A percentile compares a stretch with the other conserved stretches of the same genome.
Conservation (phyloP, 345 rosid genomes). For the Hibiscus tridactylites region DNA sequence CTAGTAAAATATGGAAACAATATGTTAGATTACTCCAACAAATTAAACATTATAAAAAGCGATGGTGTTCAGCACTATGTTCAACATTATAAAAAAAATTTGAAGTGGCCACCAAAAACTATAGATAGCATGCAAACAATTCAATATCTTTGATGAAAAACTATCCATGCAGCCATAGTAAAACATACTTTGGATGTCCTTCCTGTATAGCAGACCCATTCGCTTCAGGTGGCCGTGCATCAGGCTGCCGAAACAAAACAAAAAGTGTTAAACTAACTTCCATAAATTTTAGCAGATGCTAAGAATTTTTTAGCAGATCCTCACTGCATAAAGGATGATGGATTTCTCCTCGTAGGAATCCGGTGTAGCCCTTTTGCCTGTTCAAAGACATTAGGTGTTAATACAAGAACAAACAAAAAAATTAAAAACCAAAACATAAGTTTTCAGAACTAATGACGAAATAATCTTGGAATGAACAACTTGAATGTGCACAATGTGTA, state of each 20-base stretch:
- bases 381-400: conserved; percentile 17
- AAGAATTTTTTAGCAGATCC: conserved; percentile 8
- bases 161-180: background rate
- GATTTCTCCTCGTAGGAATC: conserved; percentile 73
- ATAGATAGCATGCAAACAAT: background rate
- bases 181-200: conserved; percentile 72
- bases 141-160: no score
- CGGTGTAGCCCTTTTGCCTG: conserved; percentile 43
- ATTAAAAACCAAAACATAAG: background rate
- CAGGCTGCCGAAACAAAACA: conserved; percentile 50
- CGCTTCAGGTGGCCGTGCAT: conserved; percentile 43
- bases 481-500: background rate
- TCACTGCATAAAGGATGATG: conserved; percentile 76
- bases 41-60: conserved; percentile 1
- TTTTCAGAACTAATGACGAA: background rate
- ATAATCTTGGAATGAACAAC: background rate
- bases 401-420: background rate
- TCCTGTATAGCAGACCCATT: conserved; percentile 41
- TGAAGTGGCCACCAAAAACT: background rate
- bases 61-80: background rate
- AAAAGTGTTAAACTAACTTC: conserved; percentile 3
- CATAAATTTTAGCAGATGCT: background rate
- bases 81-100: background rate
- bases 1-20: conserved; percentile 24
- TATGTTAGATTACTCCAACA: background rate